These are phyloP conservation scores for Epichloe scottii DNA, from an alignment of 2,329 filamentous ascomycete species.

Conservation along the genomic window DNA sequence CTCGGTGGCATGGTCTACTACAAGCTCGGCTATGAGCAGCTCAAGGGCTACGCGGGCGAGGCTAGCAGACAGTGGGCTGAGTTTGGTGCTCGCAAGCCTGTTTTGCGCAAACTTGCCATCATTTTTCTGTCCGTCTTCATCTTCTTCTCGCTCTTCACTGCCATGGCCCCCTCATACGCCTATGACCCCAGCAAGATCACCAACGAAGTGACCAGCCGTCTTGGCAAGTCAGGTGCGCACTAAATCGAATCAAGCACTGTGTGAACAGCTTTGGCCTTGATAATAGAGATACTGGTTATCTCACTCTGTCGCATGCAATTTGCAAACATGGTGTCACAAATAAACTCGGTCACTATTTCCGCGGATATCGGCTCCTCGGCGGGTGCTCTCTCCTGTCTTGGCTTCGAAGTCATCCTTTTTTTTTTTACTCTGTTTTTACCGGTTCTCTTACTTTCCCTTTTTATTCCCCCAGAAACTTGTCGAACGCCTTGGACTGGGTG, in stretches of 20 bases:
- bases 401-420: neutral
- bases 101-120: constrained; percentile 64
- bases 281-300: neutral
- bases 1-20: constrained; percentile 68
- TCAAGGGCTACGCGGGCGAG: constrained; percentile 67
- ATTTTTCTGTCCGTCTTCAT: constrained; percentile 49
- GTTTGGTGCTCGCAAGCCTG: constrained; percentile 65
- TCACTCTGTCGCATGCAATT: neutral
- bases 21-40: constrained; percentile 71
- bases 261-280: neutral
- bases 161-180: constrained; percentile 49
- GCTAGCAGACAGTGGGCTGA: constrained; percentile 72
- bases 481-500: constrained; percentile 7
- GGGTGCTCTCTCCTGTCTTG: neutral
- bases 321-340: neutral
- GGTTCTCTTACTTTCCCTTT: constrained; percentile 2
- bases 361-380: no score
- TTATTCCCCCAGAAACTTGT: constrained; percentile 8
- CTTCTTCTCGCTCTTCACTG: constrained; percentile 59
- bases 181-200: constrained; percentile 40
- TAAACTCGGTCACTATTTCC: neutral
- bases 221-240: constrained; percentile 25
- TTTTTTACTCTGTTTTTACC: neutral
- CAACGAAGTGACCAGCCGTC: constrained; percentile 35
- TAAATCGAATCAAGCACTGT: neutral